phyloP scores from a whole-genome alignment of 768 basidiomycete genomes.

The Rubroboletus satanas region DNA sequence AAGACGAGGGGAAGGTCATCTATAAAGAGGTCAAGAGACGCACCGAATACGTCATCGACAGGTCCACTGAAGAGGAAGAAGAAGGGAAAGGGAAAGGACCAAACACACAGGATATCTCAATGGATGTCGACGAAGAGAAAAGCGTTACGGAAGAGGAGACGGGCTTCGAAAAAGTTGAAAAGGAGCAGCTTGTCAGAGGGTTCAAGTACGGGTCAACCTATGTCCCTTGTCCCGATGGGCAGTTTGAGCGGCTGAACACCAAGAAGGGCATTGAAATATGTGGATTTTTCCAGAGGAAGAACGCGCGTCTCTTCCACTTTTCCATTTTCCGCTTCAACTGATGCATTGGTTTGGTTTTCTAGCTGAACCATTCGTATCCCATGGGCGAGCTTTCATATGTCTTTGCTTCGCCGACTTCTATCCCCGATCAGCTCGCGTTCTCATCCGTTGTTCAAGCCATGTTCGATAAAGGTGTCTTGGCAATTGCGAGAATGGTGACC shows the following conservation, averaged over 20 bases:
- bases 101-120: slow-evolving; percentile 13
- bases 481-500: slow-evolving; percentile 80
- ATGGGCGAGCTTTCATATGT: slow-evolving; percentile 87
- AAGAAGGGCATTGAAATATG: slow-evolving; percentile 84
- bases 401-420: slow-evolving; percentile 66
- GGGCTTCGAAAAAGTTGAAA: slow-evolving; percentile 57
- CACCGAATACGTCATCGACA: slow-evolving; percentile 58
- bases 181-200: slow-evolving; percentile 73
- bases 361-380: slow-evolving; percentile 80
- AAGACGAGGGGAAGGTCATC: slow-evolving; percentile 27
- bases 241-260: slow-evolving; percentile 70
- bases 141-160: slow-evolving; percentile 35
- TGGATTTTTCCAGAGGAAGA: slow-evolving; percentile 69
- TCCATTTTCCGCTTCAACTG: not conserved
- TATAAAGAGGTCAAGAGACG: slow-evolving; percentile 42
- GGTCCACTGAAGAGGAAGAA: slow-evolving; percentile 34
- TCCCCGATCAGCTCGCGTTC: slow-evolving; percentile 76
- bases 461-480: slow-evolving; percentile 57
- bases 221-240: slow-evolving; percentile 81
- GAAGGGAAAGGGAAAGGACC: slow-evolving; percentile 22
- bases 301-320: slow-evolving; percentile 41
- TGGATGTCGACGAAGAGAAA: slow-evolving; percentile 30
- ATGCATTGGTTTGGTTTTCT: not conserved
- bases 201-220: slow-evolving; percentile 91
- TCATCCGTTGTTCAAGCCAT: slow-evolving; percentile 87